phyloP scores from a whole-genome alignment of 106 monocot species.

The Dioscorea zingiberensis region DNA sequence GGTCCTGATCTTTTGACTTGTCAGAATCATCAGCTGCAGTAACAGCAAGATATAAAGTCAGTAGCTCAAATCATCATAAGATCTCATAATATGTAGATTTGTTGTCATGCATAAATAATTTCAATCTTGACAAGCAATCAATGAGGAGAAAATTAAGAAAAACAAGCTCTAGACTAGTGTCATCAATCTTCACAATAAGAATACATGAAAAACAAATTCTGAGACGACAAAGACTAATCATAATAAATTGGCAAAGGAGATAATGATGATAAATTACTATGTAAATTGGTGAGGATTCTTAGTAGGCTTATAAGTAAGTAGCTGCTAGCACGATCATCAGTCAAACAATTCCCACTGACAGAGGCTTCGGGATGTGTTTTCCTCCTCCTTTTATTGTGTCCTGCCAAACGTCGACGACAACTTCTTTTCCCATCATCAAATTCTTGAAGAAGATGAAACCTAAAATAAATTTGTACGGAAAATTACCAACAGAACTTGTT shows the following conservation, averaged over 20 bases:
- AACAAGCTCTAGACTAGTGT: background rate
- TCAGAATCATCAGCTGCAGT: constrained; percentile 48
- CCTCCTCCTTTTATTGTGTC: constrained; percentile 53
- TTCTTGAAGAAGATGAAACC: constrained; percentile 69
- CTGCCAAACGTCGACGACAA: constrained; percentile 54
- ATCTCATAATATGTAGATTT: background rate
- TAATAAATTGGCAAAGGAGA: background rate
- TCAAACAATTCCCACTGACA: constrained; percentile 21
- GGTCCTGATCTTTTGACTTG: constrained; percentile 46
- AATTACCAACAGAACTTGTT: no score
- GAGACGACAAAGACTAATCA: background rate
- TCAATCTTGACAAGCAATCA: background rate
- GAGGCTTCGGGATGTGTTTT: constrained; percentile 34
- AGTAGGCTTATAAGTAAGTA: constrained; percentile 40
- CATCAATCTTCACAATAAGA: background rate
- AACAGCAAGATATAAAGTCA: background rate
- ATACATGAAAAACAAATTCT: background rate
- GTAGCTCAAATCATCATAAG: background rate
- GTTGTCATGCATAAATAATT: background rate
- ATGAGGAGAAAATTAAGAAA: background rate
- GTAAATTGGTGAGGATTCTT: constrained; percentile 45
- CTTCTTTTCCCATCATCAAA: constrained; percentile 72
- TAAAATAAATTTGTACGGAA: constrained; percentile 11
- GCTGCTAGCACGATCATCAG: constrained; percentile 26
- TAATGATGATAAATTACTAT: constrained; percentile 18